Base-by-base conservation (phyloP, 1,139 yeast species). In the Pneumocystis sp. region DNA sequence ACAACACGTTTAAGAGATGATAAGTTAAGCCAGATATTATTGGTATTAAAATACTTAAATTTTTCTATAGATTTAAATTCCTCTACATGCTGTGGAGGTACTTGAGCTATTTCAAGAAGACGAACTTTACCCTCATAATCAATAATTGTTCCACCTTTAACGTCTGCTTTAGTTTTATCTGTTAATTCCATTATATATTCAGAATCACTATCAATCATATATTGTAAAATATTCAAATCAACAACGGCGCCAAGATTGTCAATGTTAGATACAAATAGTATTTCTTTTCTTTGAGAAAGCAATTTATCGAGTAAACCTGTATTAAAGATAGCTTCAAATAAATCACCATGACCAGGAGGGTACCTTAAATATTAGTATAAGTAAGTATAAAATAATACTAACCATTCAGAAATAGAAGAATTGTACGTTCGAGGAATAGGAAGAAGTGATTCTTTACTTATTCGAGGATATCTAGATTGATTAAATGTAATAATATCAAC, bases 331-430 rank as follows among this genome's bases (percentile, higher is more conserved):
- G 95, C 81, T 79, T 93, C 98, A 73, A 91, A 93, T 77, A 93
- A 81, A 78, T 93, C 98, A 78, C 98, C 98, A 77, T 93, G 98
- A 65, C 98, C 98, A 35, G 98, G 98, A 65, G 98, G 98, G 77
- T 93, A 95, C 57, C 57, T 50, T 50, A 50, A 12, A 50, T 21
- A 25, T 50, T 50, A 50, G 25, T 50, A 50, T 50, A 50, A 1
- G 7, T 25, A 50, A 50, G 15, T 50, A 50, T 25, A 25, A 25
- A 50, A 25, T 25, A 50, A 7, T 40, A 50, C 17, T 50, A 50
- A 50, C 98, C 98, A 93, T 64, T 85, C 78, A 73, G 89, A 95
- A 73, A 87, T 82, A 61, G 83, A 80, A 74, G 90, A 96, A 68
- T 87, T 85, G 70, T 77, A 82, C 61, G 82, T 75, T 71, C 87